Evolutionary conservation across 106 monocot genomes (phyloP).

Genomic region (Apostasia ramifera): DNA sequence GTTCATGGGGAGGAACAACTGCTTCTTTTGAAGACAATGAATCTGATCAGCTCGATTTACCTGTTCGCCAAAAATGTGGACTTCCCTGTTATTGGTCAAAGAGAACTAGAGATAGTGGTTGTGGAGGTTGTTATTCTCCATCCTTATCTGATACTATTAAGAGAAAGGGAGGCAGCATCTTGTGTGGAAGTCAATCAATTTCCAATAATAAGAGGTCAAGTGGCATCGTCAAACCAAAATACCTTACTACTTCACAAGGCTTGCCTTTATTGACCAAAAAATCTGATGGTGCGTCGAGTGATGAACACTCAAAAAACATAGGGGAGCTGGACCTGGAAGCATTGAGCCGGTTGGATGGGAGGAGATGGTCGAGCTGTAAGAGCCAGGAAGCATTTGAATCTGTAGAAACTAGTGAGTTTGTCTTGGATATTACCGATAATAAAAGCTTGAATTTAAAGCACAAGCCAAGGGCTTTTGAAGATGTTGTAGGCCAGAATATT

Average conservation of each 20-base stretch:
- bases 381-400: slow-evolving; percentile 54
- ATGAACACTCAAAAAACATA: slow-evolving; percentile 66
- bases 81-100: slow-evolving; percentile 70
- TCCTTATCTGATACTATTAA: slow-evolving; percentile 64
- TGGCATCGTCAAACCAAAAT: slow-evolving; percentile 25
- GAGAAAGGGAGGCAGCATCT: slow-evolving; percentile 60
- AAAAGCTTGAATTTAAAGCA: slow-evolving; percentile 53
- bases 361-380: slow-evolving; percentile 85
- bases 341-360: slow-evolving; percentile 76
- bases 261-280: slow-evolving; percentile 53
- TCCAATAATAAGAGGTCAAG: slow-evolving; percentile 35
- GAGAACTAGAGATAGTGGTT: slow-evolving; percentile 39
- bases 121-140: slow-evolving; percentile 65
- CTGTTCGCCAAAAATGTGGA: slow-evolving; percentile 53
- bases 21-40: slow-evolving; percentile 69
- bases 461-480: slow-evolving; percentile 47
- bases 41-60: slow-evolving; percentile 38
- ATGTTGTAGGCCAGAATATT: slow-evolving; percentile 64
- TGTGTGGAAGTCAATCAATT: slow-evolving; percentile 50
- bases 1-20: slow-evolving; percentile 49
- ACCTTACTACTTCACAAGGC: slow-evolving; percentile 35
- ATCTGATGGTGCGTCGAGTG: slow-evolving; percentile 42
- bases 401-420: slow-evolving; percentile 14
- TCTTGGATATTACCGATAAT: slow-evolving; percentile 21
- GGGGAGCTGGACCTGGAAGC: slow-evolving; percentile 91